A percentile compares a stretch with the other conserved stretches of the same genome.
Evolutionary conservation across 2,329 filamentous ascomycete genomes (phyloP).

Genomic region (Colletotrichum higginsianum): DNA sequence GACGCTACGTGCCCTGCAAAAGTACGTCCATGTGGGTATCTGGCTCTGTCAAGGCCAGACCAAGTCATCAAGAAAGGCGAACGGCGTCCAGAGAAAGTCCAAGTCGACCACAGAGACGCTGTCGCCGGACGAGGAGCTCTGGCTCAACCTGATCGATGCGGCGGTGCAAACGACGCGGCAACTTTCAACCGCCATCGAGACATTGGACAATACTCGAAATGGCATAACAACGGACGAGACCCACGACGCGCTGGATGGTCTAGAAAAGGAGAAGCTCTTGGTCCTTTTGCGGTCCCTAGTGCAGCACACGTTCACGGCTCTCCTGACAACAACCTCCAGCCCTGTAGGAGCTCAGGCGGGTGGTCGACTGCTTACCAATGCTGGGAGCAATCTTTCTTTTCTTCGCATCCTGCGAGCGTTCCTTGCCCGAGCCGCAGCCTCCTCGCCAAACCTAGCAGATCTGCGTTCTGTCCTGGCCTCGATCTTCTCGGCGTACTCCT

Average conservation of each 20-base stretch:
- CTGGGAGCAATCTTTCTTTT: constrained; percentile 80
- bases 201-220: constrained; percentile 40
- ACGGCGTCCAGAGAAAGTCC: constrained; percentile 63
- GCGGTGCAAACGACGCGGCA: constrained; percentile 76
- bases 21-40: constrained; percentile 92
- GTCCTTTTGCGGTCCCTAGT: constrained; percentile 82
- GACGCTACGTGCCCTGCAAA: constrained; percentile 83
- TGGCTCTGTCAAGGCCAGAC: constrained; percentile 95
- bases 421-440: constrained; percentile 83
- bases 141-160: constrained; percentile 73
- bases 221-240: constrained; percentile 45
- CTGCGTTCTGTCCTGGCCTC: constrained; percentile 87
- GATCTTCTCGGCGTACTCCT: constrained; percentile 95
- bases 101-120: constrained; percentile 62
- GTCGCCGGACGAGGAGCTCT: constrained; percentile 69
- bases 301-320: constrained; percentile 90
- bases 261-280: constrained; percentile 75
- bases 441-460: constrained; percentile 89
- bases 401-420: constrained; percentile 91
- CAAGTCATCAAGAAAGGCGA: constrained; percentile 67
- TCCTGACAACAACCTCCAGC: constrained; percentile 82
- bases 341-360: constrained; percentile 53
- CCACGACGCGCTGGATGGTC: constrained; percentile 44
- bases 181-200: constrained; percentile 70
- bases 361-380: constrained; percentile 54